These are phyloP conservation scores for Xerocomellus amylosporus DNA, from an alignment of 768 basidiomycete genomes.

Conservation along the genomic window DNA sequence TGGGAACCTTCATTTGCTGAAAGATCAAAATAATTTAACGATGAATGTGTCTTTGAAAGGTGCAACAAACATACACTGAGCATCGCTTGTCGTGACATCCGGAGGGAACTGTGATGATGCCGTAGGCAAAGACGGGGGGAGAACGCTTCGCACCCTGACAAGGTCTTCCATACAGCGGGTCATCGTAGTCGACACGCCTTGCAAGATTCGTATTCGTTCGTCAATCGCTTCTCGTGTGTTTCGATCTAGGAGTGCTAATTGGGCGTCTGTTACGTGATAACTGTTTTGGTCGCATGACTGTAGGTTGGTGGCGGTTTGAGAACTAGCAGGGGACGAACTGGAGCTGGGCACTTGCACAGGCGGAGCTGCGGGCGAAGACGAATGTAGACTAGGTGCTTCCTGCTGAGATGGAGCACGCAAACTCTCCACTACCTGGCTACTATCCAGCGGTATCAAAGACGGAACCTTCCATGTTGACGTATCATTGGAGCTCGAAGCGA, in stretches of 20 bases:
- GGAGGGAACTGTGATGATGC: constrained; percentile 8
- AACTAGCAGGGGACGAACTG: background rate
- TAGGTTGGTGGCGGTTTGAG: background rate
- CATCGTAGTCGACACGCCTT: constrained; percentile 73
- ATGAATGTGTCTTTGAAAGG: background rate
- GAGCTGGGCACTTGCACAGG: background rate
- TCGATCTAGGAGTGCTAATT: constrained; percentile 61
- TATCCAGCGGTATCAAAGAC: constrained; percentile 26
- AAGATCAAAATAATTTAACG: background rate
- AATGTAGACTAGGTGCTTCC: constrained; percentile 5
- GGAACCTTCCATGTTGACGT: constrained; percentile 23
- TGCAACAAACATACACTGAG: constrained; percentile 13
- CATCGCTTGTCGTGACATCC: constrained; percentile 7
- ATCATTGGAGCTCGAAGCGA: constrained; percentile 8
- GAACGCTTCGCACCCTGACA: constrained; percentile 66
- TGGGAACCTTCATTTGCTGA: background rate
- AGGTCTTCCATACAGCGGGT: constrained; percentile 78
- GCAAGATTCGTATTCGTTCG: constrained; percentile 74
- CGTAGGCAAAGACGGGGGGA: constrained; percentile 42
- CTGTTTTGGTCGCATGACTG: constrained; percentile 37
- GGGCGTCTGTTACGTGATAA: constrained; percentile 41
- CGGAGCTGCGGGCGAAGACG: constrained; percentile 4
- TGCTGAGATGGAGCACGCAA: background rate
- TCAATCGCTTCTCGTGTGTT: constrained; percentile 81
- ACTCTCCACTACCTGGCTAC: background rate